Base-by-base conservation (phyloP, 78 protist species). In the Planoprotostelium fungivorum region DNA sequence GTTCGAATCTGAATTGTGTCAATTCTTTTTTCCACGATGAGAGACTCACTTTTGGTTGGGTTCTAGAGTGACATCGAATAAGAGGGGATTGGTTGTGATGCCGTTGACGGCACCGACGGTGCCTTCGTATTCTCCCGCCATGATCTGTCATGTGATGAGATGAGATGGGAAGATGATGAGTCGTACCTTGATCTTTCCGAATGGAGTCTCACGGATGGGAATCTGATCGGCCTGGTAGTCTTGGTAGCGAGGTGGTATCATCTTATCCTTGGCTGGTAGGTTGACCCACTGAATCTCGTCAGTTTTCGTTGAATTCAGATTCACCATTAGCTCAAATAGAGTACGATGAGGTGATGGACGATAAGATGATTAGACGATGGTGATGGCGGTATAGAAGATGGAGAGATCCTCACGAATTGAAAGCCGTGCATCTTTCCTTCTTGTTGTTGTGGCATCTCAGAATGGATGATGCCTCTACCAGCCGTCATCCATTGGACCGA, bases 401-500 rank as follows among this genome's bases (percentile, higher is more conserved):
- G n/a, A n/a, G n/a, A n/a, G 16, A 51, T 51, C 5, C 73, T 51
- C 73, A 51, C 73, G 73, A 96, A 51, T 91, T 96, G 98, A 36
- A 84, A 63, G 34, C 96, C 97, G 36, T 39, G 83, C 38, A 90
- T 38, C 29, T 39, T 35, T 5, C 92, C 94, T 28, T 90, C 83
- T 29, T 51, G 90, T 83, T 83, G 89, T 84, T 87, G 83, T n/a
- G 93, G 95, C 86, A 51, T 83, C 91, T 96, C 98, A 38, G 86
- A 84, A 88, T 96, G 98, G 37, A 96, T 63, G 31, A 96, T 92
- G 51, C 97, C 98, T 1, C 63, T 37, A n/a, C 94, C 98, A 0
- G 98, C 97, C 29, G 96, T 93, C 97, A 96, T 95, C 98, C 98
- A 96, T 85, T 95, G 97, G 0, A 90, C 92, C 0, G 38, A 28